phyloP scores from a whole-genome alignment of 2,329 filamentous ascomycete genomes.

The Fusarium sp. region DNA sequence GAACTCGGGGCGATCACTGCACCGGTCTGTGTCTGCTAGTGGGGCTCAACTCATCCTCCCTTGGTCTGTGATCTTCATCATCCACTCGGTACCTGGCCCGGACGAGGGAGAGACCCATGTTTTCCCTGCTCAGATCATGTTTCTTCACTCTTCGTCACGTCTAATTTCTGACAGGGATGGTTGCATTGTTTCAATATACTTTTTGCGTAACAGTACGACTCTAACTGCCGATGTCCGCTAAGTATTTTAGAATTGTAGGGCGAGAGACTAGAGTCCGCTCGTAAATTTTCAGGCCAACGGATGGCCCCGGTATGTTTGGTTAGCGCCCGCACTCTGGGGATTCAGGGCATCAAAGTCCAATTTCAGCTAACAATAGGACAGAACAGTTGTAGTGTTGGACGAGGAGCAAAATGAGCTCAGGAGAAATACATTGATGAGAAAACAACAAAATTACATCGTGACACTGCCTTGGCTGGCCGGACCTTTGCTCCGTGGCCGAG shows the following conservation, averaged over 20 bases:
- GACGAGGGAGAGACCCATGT: neutral
- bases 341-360: neutral
- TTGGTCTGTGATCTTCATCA: neutral
- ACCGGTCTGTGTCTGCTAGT: neutral
- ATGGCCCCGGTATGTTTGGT: neutral
- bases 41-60: neutral
- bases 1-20: constrained; percentile 3
- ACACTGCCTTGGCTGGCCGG: neutral
- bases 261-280: neutral
- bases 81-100: neutral
- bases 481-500: neutral
- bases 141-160: neutral
- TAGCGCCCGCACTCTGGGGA: neutral
- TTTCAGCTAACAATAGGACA: neutral
- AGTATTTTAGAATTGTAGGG: neutral
- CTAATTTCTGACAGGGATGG: neutral
- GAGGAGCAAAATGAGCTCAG: neutral
- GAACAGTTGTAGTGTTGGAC: neutral
- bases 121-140: neutral
- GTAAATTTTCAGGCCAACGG: neutral
- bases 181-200: neutral
- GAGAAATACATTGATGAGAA: neutral
- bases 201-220: neutral
- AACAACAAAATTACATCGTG: neutral
- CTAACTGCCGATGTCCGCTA: neutral